These are phyloP conservation scores for Xerocomellus amylosporus DNA, from an alignment of 768 basidiomycete species.

Conservation along the genomic window DNA sequence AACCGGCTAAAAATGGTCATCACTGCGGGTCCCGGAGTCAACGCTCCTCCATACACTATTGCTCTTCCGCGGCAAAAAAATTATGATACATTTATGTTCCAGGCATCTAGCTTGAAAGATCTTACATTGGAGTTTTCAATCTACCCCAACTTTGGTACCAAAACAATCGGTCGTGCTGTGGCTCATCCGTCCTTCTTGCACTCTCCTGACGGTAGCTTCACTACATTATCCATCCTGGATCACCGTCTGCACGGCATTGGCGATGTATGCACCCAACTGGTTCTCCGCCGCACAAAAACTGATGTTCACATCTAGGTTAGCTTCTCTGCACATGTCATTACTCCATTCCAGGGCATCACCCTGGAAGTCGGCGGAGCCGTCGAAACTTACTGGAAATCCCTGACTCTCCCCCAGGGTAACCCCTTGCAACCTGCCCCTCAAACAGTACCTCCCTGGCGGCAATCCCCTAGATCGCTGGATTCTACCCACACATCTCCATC, in stretches of 20 bases:
- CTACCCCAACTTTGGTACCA: constrained; percentile 96
- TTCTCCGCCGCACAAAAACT: background rate
- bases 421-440: constrained; percentile 34
- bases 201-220: constrained; percentile 50
- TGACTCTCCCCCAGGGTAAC: constrained; percentile 31
- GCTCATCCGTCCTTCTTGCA: constrained; percentile 74
- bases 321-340: constrained; percentile 84
- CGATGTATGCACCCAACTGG: constrained; percentile 52
- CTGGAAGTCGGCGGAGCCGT: constrained; percentile 92
- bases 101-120: constrained; percentile 67
- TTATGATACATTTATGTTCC: constrained; percentile 79
- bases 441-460: constrained; percentile 36
- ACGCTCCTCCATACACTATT: constrained; percentile 86
- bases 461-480: constrained; percentile 37
- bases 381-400: constrained; percentile 98
- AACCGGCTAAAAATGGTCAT: constrained; percentile 90
- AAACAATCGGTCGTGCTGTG: constrained; percentile 91
- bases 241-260: constrained; percentile 92
- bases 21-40: constrained; percentile 80
- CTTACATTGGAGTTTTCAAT: constrained; percentile 89
- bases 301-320: constrained; percentile 54
- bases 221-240: constrained; percentile 82
- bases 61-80: constrained; percentile 77
- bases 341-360: constrained; percentile 88
- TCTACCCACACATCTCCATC: constrained; percentile 75